Base-by-base conservation (phyloP, 176 grass and related monocot species). In the Areca catechu region DNA sequence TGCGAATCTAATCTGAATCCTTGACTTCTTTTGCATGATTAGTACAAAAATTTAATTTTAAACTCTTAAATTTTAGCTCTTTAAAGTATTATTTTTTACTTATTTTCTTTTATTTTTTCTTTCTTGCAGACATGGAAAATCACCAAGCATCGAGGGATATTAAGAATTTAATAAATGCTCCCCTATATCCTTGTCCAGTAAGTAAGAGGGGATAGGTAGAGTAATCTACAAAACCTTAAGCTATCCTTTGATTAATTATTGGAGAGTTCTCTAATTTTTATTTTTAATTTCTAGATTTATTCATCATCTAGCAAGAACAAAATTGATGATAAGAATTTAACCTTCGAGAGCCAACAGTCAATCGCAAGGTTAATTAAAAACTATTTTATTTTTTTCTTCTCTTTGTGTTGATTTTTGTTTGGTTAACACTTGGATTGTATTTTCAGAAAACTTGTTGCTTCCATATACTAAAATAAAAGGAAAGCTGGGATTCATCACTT, bases 121-220 rank as follows among this genome's bases (percentile, higher is more conserved):
- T 34, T 57, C 25, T 47, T 76, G 50, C 74, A 87, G 80, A 74
- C 24, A 82, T 81, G 83, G 80, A 64, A 56, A 90, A 71, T 59
- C 83, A 86, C 24, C 69, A 64, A 77, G 83, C 77, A 54, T 71
- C 90, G 61, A 68, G 27, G 70, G 80, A 96, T n/a, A 82, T 90
- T 69, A 85, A 77, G 59, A 90, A 89, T 75, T 17, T 89, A 22
- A 20, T 66, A 15, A 73, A 58, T 1, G 76, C 47, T 2, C 67
- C 50, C 16, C 77, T 76, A 0, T 47, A 83, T 66, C 76, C 74
- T 63, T 53, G 37, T 65, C 61, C 52, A 7, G 50, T 84, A 28
- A 57, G 65, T 60, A 90, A 90, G 80, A 87, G 77, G 69, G 80
- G 64, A 62, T 23, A 58, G 60, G 16, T 65, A 54, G 77, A 88